A percentile compares a stretch with the other conserved stretches of the same genome.
Evolutionary conservation across 352 stramenopile species (phyloP).

Genomic region (Globisporangium cylindrosporum): DNA sequence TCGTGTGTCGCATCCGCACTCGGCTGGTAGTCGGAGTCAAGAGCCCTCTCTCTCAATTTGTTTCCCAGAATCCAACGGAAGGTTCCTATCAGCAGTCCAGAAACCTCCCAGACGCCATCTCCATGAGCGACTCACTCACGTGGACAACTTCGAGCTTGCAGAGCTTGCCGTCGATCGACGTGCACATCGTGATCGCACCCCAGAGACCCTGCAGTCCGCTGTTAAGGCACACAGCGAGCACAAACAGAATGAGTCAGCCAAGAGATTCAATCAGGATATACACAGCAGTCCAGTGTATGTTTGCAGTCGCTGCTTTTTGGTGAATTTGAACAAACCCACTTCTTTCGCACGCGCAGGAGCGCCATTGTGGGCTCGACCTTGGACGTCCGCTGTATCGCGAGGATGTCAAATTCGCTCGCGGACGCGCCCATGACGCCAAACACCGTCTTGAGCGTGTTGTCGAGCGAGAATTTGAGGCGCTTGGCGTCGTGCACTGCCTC

Average conservation of each 20-base stretch:
- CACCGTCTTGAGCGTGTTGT: slow-evolving; percentile 65
- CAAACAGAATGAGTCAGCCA: neutral
- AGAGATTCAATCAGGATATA: neutral
- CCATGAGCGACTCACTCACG: slow-evolving; percentile 35
- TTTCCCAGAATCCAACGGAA: neutral
- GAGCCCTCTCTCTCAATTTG: neutral
- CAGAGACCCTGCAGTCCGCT: slow-evolving; percentile 58
- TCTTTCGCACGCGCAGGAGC: slow-evolving; percentile 60
- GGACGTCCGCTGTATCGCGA: slow-evolving; percentile 27
- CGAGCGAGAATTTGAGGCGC: slow-evolving; percentile 65
- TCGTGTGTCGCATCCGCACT: neutral
- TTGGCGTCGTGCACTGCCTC: slow-evolving; percentile 46
- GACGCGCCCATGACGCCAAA: slow-evolving; percentile 67
- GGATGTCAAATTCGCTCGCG: slow-evolving; percentile 63
- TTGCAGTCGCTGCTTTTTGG: neutral
- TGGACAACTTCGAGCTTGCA: slow-evolving; percentile 26
- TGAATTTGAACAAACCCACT: slow-evolving; percentile 14
- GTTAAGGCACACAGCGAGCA: neutral
- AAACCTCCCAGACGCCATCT: slow-evolving; percentile 53
- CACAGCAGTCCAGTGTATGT: neutral
- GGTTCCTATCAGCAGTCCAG: slow-evolving; percentile 28
- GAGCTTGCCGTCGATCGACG: slow-evolving; percentile 45
- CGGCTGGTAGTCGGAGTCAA: neutral
- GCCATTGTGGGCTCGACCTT: slow-evolving; percentile 46
- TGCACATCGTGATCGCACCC: slow-evolving; percentile 75